Base-by-base conservation (phyloP, 1,284 basidiomycete genomes). In the Malassezia sympodialis region DNA sequence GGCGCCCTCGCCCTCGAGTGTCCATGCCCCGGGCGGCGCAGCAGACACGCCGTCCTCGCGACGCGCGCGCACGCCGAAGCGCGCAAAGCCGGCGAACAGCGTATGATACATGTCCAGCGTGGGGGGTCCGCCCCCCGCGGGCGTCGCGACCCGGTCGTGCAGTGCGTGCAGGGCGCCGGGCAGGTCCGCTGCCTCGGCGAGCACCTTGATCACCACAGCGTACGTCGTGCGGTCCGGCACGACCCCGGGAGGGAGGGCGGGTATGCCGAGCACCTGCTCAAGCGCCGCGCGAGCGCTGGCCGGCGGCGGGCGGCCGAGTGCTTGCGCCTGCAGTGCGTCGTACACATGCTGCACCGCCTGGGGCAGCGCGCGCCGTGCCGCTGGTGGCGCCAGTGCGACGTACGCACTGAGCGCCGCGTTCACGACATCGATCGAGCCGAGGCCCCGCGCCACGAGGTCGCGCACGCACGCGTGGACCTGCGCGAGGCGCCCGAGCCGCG, bases 11-110 rank as follows among this genome's bases (percentile, higher is more conserved):
- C 31, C 31, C 14, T 21, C n/a, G n/a, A 51, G 21, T 1, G 12
- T 19, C 53, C 42, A 49, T n/a, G 30, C 28, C 23, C 34, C 39
- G 21, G 24, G 27, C 3, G 31, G 19, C 19, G 45, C 37, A 15
- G 49, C 30, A 21, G n/a, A 30, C 21, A 7, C 37, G 17, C 37
- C 2, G 10, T 8, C 4, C 4, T 11, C 17, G 35, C 21, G 40
- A 3, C 23, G n/a, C 14, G 48, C 44, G 10, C 42, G 21, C 34
- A 30, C 27, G 28, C 55, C 53, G 32, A 21, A 41, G 26, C 41
- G 46, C 12, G 53, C 53, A 40, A 55, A 55, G 8, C 39, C 53
- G 15, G 23, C 8, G 23, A 57, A 51, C 15, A 57, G 43, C 30
- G 55, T 21, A 24, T 57, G 49, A 41, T 57, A 57, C 40, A 52